Conservation (phyloP, 2,329 filamentous ascomycete genomes). For the Ceratocystis diversiconidia region DNA sequence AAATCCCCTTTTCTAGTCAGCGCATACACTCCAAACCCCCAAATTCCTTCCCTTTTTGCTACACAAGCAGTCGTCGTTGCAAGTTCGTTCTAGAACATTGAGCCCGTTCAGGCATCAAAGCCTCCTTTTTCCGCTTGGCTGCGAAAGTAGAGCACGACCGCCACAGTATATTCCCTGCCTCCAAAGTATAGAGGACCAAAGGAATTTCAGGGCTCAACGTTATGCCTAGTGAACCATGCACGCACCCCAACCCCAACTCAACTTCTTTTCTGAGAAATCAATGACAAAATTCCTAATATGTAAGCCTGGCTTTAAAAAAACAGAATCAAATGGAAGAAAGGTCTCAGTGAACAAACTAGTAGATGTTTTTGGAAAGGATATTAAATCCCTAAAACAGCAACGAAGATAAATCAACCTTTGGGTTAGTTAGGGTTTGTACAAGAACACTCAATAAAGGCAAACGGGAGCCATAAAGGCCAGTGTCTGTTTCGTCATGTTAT, state of each 20-base stretch:
- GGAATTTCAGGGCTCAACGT: constrained; percentile 1
- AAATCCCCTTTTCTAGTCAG: not conserved
- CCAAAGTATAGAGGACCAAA: not conserved
- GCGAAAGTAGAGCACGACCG: too few relatives aligned
- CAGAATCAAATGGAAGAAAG: not conserved
- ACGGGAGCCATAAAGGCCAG: not conserved
- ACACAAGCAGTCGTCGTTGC: not conserved
- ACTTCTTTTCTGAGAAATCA: not conserved
- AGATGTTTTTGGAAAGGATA: not conserved
- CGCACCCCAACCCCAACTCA: constrained; percentile 7
- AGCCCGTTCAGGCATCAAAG: not conserved
- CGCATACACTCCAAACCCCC: not conserved
- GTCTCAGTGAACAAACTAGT: not conserved
- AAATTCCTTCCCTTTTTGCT: not conserved
- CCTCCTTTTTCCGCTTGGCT: not conserved
- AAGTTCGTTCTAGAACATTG: not conserved
- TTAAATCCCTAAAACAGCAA: not conserved
- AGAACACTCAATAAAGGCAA: too few relatives aligned
- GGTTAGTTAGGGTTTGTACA: not conserved
- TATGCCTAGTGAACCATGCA: not conserved
- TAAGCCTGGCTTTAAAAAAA: not conserved
- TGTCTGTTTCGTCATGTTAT: not conserved
- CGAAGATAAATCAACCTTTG: not conserved
- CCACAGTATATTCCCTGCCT: too few relatives aligned
- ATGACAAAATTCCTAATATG: not conserved